Conservation (phyloP, 768 basidiomycete genomes). For the Boletus subparvulus region DNA sequence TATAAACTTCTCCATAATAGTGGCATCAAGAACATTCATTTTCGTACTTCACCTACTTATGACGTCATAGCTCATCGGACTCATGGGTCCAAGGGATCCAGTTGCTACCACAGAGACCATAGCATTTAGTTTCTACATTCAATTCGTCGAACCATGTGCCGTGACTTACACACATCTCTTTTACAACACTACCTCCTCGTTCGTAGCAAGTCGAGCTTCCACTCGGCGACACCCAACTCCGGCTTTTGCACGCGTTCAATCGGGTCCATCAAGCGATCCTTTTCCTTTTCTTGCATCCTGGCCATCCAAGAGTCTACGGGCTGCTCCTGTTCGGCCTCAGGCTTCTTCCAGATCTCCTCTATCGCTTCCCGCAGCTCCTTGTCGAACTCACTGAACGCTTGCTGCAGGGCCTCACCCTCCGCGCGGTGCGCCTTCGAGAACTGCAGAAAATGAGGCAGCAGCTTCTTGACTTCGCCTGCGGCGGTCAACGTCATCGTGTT, state of each 20-base stretch:
- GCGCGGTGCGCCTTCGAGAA: conserved; percentile 63
- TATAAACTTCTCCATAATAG: too few relatives aligned
- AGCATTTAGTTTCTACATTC: too few relatives aligned
- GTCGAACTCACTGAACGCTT: conserved; percentile 56
- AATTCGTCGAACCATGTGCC: neutral
- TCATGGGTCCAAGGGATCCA: too few relatives aligned
- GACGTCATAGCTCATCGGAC: too few relatives aligned
- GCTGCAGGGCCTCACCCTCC: conserved; percentile 68
- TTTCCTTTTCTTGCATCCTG: conserved; percentile 56
- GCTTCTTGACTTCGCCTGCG: conserved; percentile 61
- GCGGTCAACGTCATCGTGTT: neutral
- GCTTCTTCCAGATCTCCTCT: conserved; percentile 65
- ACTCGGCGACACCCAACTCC: conserved; percentile 25
- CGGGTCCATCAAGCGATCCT: conserved; percentile 46
- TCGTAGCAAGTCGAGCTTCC: conserved; percentile 26
- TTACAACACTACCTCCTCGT: neutral
- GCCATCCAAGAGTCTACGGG: conserved; percentile 47
- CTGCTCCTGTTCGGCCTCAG: conserved; percentile 27
- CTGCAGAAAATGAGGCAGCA: conserved; percentile 77
- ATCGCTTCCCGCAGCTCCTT: conserved; percentile 53
- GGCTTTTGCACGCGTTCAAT: conserved; percentile 55
- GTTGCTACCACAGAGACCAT: too few relatives aligned
- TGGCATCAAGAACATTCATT: too few relatives aligned
- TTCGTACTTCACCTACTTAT: too few relatives aligned
- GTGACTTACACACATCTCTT: neutral